Evolutionary conservation across 1,139 yeast genomes (phyloP).

Genomic region (Blastobotrys elegans): DNA sequence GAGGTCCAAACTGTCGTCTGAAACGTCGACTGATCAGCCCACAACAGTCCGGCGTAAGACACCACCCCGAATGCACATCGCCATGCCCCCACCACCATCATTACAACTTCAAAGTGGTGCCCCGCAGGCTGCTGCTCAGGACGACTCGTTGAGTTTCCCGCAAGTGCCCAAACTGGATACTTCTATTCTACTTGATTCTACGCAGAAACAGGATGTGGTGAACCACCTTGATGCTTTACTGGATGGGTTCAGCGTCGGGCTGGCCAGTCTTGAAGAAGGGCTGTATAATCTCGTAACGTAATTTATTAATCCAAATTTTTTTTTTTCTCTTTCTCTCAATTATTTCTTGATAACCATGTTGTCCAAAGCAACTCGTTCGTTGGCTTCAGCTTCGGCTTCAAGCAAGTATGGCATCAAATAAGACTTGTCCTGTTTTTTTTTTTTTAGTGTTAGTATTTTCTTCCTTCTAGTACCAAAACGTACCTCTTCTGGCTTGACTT

Average conservation of each 20-base stretch:
- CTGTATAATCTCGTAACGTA: conserved; percentile 12
- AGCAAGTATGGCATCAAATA: conserved; percentile 84
- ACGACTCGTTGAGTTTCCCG: conserved; percentile 19
- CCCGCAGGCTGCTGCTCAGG: background rate
- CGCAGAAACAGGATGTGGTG: conserved; percentile 29
- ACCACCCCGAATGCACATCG: conserved; percentile 21
- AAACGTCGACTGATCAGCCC: background rate
- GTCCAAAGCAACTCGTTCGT: conserved; percentile 85
- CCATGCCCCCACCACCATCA: conserved; percentile 29
- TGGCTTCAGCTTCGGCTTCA: conserved; percentile 90
- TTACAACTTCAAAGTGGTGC: background rate
- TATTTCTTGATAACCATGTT: conserved; percentile 44
- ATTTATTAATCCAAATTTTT: background rate
- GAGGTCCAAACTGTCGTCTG: conserved; percentile 5
- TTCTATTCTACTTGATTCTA: conserved; percentile 30
- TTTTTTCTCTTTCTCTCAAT: conserved; percentile 2
- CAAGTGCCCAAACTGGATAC: conserved; percentile 27
- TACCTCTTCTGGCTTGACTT: conserved; percentile 65
- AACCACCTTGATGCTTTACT: conserved; percentile 29
- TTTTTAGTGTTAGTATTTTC: conserved; percentile 8
- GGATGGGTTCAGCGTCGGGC: conserved; percentile 27
- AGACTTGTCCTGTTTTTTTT: conserved; percentile 50
- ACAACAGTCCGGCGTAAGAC: background rate
- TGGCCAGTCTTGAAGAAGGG: conserved; percentile 18
- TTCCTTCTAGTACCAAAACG: conserved; percentile 9